Evolutionary conservation across 371 early-diverging fungal genomes (phyloP).

Genomic region (Syncephalastrum sp.): DNA sequence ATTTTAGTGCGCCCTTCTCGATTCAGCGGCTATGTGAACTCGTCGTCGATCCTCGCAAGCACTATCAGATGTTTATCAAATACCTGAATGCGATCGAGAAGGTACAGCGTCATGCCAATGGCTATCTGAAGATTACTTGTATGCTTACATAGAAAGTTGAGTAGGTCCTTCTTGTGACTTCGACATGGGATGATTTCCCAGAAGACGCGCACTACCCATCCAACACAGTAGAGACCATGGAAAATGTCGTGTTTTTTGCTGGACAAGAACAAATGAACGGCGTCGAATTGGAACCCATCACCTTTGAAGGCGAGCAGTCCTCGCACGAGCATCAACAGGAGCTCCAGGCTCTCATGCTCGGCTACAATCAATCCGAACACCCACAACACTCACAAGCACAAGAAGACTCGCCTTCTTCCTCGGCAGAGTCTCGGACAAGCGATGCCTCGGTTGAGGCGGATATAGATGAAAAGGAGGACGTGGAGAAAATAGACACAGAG

Average conservation of each 20-base stretch:
- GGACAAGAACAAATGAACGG: constrained; percentile 9
- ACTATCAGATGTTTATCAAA: constrained; percentile 54
- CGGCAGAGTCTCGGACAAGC: too few species aligned
- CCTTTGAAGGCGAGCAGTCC: constrained; percentile 10
- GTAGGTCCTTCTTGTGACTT: constrained; percentile 39
- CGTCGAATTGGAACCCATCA: constrained; percentile 25
- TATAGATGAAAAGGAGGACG: too few species aligned
- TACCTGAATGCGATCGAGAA: constrained; percentile 62
- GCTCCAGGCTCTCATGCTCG: too few species aligned
- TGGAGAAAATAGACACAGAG: too few species aligned
- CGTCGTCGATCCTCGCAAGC: constrained; percentile 43
- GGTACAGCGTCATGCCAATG: constrained; percentile 20
- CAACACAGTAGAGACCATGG: constrained; percentile 7
- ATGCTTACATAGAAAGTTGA: not conserved
- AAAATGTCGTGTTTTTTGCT: constrained; percentile 4
- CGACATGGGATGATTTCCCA: constrained; percentile 34
- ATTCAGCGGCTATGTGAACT: constrained; percentile 60
- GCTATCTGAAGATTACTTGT: too few species aligned
- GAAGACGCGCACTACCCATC: constrained; percentile 3
- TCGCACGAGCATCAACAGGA: too few species aligned
- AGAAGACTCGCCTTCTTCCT: too few species aligned
- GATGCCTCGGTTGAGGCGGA: too few species aligned
- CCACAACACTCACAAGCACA: too few species aligned
- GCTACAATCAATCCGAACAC: too few species aligned
- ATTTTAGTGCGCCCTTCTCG: constrained; percentile 52